These are phyloP conservation scores for Rhododendron griersonianum DNA, from an alignment of 148 eudicot genomes.

Conservation along the genomic window DNA sequence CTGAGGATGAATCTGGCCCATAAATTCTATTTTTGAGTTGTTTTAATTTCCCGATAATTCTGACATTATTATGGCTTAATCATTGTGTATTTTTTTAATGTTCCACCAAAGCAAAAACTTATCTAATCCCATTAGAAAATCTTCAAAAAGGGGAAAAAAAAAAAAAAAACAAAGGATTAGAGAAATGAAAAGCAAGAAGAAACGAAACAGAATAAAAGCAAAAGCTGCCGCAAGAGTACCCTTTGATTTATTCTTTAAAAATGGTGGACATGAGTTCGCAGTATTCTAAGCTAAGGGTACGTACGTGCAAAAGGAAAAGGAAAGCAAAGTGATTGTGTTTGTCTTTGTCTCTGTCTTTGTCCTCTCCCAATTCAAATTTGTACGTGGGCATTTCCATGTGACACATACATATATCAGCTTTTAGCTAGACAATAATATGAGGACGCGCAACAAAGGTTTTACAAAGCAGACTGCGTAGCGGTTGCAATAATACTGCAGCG, in stretches of 20 bases:
- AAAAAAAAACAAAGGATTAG: not conserved
- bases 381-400: not conserved
- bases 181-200: not conserved
- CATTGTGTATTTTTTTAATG: not conserved
- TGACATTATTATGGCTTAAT: not conserved
- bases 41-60: not conserved
- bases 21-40: not conserved
- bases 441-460: not conserved
- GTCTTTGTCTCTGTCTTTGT: not conserved
- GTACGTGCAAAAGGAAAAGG: slow-evolving; percentile 37
- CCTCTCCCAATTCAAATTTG: not conserved
- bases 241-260: slow-evolving; percentile 24
- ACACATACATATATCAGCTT: not conserved
- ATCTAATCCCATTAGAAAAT: slow-evolving; percentile 21
- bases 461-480: too few relatives aligned
- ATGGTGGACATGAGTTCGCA: slow-evolving; percentile 41
- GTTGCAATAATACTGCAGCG: not conserved
- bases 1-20: not conserved
- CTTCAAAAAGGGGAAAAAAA: not conserved
- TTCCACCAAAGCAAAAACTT: not conserved
- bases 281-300: slow-evolving; percentile 21
- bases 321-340: not conserved
- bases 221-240: slow-evolving; percentile 38
- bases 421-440: too few relatives aligned
- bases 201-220: slow-evolving; percentile 28